A percentile compares a stretch with the other conserved stretches of the same genome.
phyloP scores from a whole-genome alignment of 176 grass and related monocot genomes.

The Zea luxurians region DNA sequence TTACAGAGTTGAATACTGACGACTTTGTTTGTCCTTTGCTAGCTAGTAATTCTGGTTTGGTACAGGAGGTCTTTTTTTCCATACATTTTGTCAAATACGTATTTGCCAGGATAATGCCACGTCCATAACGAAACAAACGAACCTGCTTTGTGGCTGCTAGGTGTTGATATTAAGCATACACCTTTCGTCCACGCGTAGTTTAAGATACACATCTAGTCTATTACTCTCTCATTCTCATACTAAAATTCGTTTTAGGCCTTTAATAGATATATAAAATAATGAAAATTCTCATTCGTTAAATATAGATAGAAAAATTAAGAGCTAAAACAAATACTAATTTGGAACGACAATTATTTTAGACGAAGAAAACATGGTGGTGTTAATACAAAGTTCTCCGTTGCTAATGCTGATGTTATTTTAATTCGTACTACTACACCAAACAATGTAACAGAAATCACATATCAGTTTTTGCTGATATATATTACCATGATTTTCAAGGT shows the following conservation, averaged over 20 bases:
- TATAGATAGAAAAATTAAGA: too few relatives aligned
- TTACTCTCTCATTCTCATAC: too few relatives aligned
- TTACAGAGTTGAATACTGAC: neutral
- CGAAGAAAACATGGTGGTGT: neutral
- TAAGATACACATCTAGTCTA: neutral
- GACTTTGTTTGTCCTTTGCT: slow-evolving; percentile 3
- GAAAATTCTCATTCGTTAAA: too few relatives aligned
- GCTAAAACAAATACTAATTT: too few relatives aligned
- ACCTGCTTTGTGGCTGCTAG: neutral
- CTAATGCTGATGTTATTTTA: neutral
- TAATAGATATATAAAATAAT: too few relatives aligned
- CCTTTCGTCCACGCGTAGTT: neutral
- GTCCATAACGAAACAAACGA: neutral
- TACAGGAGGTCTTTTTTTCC: neutral
- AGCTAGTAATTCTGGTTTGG: neutral
- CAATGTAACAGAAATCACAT: too few relatives aligned
- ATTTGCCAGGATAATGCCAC: neutral
- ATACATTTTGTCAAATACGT: neutral
- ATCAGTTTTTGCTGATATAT: neutral
- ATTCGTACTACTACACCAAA: neutral
- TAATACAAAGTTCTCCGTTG: neutral
- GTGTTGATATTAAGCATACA: neutral
- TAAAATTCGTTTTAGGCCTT: too few relatives aligned
- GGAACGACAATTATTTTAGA: too few relatives aligned
- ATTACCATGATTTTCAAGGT: neutral